Evolutionary conservation across 176 grass and related monocot genomes (phyloP), one percentile per base, ranked within the genome.

Genomic region (Triticum urartu): DNA sequence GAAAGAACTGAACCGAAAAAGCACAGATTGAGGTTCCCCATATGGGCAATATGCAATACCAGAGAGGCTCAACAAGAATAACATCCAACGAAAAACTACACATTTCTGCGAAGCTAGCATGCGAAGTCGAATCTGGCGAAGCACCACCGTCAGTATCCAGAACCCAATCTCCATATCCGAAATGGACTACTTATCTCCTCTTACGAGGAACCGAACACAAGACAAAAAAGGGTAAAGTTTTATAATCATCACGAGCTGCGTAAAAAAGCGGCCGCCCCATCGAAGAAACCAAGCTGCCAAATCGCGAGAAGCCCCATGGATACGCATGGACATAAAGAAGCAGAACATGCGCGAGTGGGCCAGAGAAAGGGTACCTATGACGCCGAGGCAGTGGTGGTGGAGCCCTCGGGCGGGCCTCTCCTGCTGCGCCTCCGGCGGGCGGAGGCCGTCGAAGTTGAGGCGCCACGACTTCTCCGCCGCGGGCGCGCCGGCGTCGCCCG

Each of bases 381-480:
- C 93, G 33, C 94, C 94, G 59, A 98, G 94, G 88, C 93, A 89
- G 75, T 83, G 90, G 75, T 83, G 88, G 66, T 92, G 88, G 72
- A 95, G 92, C 59, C 85, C 39, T 35, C 87, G 79, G 9, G 90
- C n/a, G 21, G 92, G 88, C 34, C 79, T 88, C 66, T 98, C 89
- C 82, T 92, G 80, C 21, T 15, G 85, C 48, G 26, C 68, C 73
- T 95, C 93, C 64, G 90, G 68, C 32, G 78, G 94, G 14, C 76
- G 90, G 76, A 95, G 42, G 15, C 84, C 80, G 14, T 92, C 87
- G 84, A 92, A 92, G 90, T 92, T 92, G 87, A 92, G 90, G 68
- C 87, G 83, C 90, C 90, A 92, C 47, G 87, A 89, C 58, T 73
- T 79, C 58, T 79, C 86, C 79, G 7, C 67, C 4, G 68, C 59